Evolutionary conservation across 176 grass and related monocot species (phyloP).

Genomic region (Tillandsia leiboldiana): DNA sequence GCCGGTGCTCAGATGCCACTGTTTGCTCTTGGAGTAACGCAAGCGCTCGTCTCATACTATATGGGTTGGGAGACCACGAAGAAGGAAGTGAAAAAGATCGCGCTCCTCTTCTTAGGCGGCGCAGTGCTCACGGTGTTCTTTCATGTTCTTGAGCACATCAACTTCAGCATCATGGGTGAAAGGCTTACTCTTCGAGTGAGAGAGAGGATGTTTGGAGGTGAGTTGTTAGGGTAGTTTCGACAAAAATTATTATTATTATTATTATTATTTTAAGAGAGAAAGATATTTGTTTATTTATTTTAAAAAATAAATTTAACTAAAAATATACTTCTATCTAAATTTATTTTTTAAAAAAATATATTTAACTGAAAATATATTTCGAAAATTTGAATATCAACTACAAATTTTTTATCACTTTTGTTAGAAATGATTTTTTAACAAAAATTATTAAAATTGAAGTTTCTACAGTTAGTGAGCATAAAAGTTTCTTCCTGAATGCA

Average conservation of each 20-base stretch:
- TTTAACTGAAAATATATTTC: too few relatives aligned
- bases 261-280: too few relatives aligned
- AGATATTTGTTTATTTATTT: too few relatives aligned
- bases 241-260: too few relatives aligned
- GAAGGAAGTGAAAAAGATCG: slow-evolving; percentile 73
- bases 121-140: slow-evolving; percentile 64
- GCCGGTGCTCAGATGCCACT: slow-evolving; percentile 82
- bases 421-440: too few relatives aligned
- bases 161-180: slow-evolving; percentile 93
- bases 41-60: slow-evolving; percentile 92
- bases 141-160: slow-evolving; percentile 78
- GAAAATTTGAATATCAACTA: too few relatives aligned
- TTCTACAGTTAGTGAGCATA: background rate
- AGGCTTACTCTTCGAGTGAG: slow-evolving; percentile 78
- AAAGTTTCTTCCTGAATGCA: slow-evolving; percentile 7
- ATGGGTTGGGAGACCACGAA: slow-evolving; percentile 93
- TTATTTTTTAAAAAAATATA: too few relatives aligned
- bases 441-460: background rate
- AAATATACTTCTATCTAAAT: too few relatives aligned
- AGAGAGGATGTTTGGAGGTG: slow-evolving; percentile 72
- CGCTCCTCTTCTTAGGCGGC: slow-evolving; percentile 57
- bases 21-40: slow-evolving; percentile 78
- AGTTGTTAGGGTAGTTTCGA: background rate
- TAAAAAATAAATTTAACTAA: too few relatives aligned
- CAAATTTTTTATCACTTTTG: too few relatives aligned